Percentiles rank a stretch among this genome's conserved stretches.
These are phyloP conservation scores for Trichophyton verrucosum DNA, from an alignment of 2,329 filamentous ascomycete genomes.

Conservation along the genomic window DNA sequence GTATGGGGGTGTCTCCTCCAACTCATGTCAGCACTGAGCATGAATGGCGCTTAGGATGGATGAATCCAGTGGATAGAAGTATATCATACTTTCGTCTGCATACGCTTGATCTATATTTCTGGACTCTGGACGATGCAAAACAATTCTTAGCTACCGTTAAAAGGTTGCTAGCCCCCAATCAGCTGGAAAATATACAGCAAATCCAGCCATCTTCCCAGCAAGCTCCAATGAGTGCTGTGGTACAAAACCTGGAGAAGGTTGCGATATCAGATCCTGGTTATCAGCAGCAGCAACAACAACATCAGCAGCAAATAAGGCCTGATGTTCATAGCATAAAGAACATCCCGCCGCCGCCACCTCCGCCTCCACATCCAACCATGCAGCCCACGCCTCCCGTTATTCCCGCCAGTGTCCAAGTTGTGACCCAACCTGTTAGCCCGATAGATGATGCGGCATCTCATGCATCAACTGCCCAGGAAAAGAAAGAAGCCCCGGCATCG, in stretches of 20 bases:
- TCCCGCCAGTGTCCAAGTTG: constrained; percentile 17
- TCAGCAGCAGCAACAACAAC: constrained; percentile 20
- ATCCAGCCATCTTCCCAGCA: constrained; percentile 25
- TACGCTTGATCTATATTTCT: constrained; percentile 52
- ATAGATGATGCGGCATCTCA: constrained; percentile 5
- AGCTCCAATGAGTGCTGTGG: constrained; percentile 44
- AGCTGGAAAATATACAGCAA: constrained; percentile 36
- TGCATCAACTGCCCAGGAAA: constrained; percentile 4
- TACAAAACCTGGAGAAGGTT: constrained; percentile 50
- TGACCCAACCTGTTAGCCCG: constrained; percentile 13
- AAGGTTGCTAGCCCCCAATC: constrained; percentile 24
- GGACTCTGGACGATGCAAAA: constrained; percentile 46
- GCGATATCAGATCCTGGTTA: constrained; percentile 44
- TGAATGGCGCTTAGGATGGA: constrained; percentile 47
- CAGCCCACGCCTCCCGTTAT: constrained; percentile 15
- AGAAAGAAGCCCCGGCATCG: constrained; percentile 21
- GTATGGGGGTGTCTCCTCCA: constrained; percentile 17
- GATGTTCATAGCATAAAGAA: not conserved
- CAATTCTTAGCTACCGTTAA: constrained; percentile 39
- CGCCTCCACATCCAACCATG: constrained; percentile 15
- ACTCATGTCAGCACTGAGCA: constrained; percentile 21
- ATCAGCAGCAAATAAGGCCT: not conserved
- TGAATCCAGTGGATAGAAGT: constrained; percentile 41
- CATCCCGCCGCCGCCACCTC: constrained; percentile 13
- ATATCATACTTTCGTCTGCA: constrained; percentile 38